These are phyloP conservation scores for Usnea hakonensis DNA, from an alignment of 495 filamentous ascomycete genomes.

Conservation along the genomic window DNA sequence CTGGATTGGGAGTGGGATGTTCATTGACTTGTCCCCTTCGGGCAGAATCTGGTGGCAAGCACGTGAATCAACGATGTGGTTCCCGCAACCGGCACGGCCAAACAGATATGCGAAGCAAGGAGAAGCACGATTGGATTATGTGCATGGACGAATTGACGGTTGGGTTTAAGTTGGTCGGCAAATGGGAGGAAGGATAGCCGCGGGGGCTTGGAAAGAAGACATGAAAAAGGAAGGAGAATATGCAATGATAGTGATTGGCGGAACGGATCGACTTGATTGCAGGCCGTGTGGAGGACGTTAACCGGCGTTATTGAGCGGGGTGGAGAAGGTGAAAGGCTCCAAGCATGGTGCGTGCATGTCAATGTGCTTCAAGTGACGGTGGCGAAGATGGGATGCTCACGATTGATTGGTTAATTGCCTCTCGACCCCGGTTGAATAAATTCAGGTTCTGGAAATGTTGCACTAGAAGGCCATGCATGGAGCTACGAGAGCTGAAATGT, in stretches of 20 bases:
- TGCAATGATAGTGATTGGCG: neutral
- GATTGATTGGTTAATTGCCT: constrained; percentile 13
- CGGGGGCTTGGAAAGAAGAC: constrained; percentile 3
- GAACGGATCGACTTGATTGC: constrained; percentile 18
- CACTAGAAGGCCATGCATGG: constrained; percentile 1
- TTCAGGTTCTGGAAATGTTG: neutral
- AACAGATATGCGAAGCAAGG: constrained; percentile 2
- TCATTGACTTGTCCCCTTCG: constrained; percentile 3
- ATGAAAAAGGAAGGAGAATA: neutral
- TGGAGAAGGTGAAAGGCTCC: neutral
- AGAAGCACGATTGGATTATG: constrained; percentile 6
- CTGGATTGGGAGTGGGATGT: constrained; percentile 11
- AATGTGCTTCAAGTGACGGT: constrained; percentile 15
- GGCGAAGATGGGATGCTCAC: constrained; percentile 10
- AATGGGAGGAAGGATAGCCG: constrained; percentile 10
- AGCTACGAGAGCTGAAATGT: constrained; percentile 10
- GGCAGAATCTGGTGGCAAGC: constrained; percentile 4
- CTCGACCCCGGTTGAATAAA: neutral
- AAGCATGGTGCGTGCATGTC: neutral
- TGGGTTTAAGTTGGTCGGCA: constrained; percentile 17
- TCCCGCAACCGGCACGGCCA: constrained; percentile 5
- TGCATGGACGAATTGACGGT: constrained; percentile 10
- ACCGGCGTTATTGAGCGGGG: constrained; percentile 9
- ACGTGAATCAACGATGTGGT: constrained; percentile 2
- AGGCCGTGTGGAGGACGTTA: constrained; percentile 10